Base-by-base conservation (phyloP, 805 yeast species). In the Millerago galiae region DNA sequence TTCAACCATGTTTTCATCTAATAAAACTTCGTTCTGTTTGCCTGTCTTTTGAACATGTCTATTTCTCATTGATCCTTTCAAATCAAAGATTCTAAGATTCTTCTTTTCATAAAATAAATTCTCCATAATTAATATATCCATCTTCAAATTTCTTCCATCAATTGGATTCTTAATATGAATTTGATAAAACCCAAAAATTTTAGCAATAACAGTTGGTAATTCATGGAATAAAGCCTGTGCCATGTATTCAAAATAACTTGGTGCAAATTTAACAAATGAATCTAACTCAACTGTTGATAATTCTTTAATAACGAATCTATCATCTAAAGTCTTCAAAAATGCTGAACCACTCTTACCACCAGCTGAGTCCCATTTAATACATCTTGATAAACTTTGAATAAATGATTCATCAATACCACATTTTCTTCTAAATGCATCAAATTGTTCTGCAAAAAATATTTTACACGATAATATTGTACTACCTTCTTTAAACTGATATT, bases 311-410 rank as follows among this genome's bases (percentile, higher is more conserved):
- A 93, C 85, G 49, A 89, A 81, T 45, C 98, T 66, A 56, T 89
- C 87, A 63, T 93, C 99, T 35, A 87, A 65, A 0, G 99, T 93
- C 57, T 93, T 93, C 61, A 93, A 68, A 60, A 93, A 93, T 2
- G 88, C 87, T 3, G 96, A 88, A 0, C 98, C 97, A 60, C 96
- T 86, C 58, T 93, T 93, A 30, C 99, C 99, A 32, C 99, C 99
- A 24, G 81, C 77, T 0, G 95, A 83, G 55, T 91, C 90, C 98
- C 98, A 95, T 56, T 89, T 86, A 12, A 89, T 79, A 65, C 99
- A 93, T 47, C 99, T 67, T 5, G 96, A 81, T 37, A 95, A 72
- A 61, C 97, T 89, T 59, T 89, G 96, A 33, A 93, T 78, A 51
- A 82, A 93, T 51, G 74, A 75, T 5, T 75, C 82, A 44, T 78